These are phyloP conservation scores for Tremella fuciformis DNA, from an alignment of 768 basidiomycete genomes.

Conservation along the genomic window DNA sequence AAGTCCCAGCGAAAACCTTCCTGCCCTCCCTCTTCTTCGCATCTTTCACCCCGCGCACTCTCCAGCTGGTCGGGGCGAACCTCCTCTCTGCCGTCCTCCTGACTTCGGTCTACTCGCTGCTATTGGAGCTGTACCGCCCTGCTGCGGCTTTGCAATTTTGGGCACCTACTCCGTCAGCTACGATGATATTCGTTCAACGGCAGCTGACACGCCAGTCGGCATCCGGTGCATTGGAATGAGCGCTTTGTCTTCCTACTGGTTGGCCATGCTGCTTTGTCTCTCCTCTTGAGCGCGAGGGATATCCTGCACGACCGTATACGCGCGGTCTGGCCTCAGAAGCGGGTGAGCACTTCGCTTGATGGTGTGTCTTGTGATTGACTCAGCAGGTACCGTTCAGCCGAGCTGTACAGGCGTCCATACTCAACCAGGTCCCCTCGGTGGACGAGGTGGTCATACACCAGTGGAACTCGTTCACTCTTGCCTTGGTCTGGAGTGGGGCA, in stretches of 20 bases:
- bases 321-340: conserved; percentile 31
- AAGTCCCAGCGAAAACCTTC: conserved; percentile 12
- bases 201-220: conserved; percentile 24
- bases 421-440: background rate
- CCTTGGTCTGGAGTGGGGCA: background rate
- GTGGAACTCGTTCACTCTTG: conserved; percentile 8
- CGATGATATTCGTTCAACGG: background rate
- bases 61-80: conserved; percentile 15
- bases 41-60: conserved; percentile 5
- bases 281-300: conserved; percentile 29
- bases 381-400: conserved; percentile 10
- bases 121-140: conserved; percentile 5
- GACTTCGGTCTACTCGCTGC: conserved; percentile 6
- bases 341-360: conserved; percentile 18
- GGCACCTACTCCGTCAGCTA: conserved; percentile 18
- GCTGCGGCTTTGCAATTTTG: conserved; percentile 6
- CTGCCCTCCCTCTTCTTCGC: conserved; percentile 13
- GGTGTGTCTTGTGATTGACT: too few relatives aligned
- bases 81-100: conserved; percentile 12
- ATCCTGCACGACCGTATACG: conserved; percentile 23
- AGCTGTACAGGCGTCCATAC: conserved; percentile 10
- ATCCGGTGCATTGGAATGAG: conserved; percentile 44
- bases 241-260: conserved; percentile 37
- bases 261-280: conserved; percentile 27
- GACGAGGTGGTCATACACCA: background rate